Evolutionary conservation across 2,329 filamentous ascomycete species (phyloP).

Genomic region (Pestalotiopsis fici): DNA sequence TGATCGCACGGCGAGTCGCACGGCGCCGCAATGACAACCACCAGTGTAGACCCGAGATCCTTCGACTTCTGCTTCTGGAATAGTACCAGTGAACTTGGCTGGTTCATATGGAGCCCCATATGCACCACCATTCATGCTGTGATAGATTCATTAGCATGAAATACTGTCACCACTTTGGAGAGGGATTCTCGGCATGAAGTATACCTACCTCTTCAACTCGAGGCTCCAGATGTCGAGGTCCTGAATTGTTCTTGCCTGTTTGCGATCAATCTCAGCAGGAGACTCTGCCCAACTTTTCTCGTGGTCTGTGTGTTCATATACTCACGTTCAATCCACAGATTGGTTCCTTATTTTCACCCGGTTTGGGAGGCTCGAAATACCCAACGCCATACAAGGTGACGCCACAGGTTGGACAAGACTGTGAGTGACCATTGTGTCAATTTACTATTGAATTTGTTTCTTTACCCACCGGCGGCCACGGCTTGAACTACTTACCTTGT

Average conservation of each 20-base stretch:
- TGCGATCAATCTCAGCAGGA: neutral
- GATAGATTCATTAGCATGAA: neutral
- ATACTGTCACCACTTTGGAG: too few species aligned
- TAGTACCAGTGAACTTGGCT: conserved; percentile 38
- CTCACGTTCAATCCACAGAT: conserved; percentile 44
- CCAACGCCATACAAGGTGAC: conserved; percentile 37
- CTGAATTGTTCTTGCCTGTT: conserved; percentile 44
- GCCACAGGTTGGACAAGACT: conserved; percentile 57
- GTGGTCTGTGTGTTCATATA: neutral
- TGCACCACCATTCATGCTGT: conserved; percentile 39
- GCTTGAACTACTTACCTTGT: conserved; percentile 36
- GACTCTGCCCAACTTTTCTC: too few species aligned
- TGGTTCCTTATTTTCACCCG: conserved; percentile 26
- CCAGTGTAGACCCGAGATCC: conserved; percentile 45
- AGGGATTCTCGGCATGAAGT: neutral
- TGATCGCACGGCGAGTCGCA: conserved; percentile 43
- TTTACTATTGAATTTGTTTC: neutral
- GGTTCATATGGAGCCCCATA: conserved; percentile 32
- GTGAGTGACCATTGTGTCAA: neutral
- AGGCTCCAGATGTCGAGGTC: conserved; percentile 42
- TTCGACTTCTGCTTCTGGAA: conserved; percentile 38
- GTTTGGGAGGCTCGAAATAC: conserved; percentile 19
- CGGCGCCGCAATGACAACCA: conserved; percentile 54
- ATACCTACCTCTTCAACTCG: conserved; percentile 34
- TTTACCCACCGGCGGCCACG: neutral